These are phyloP conservation scores for Royoungia palumana DNA, from an alignment of 768 basidiomycete genomes.

Conservation along the genomic window DNA sequence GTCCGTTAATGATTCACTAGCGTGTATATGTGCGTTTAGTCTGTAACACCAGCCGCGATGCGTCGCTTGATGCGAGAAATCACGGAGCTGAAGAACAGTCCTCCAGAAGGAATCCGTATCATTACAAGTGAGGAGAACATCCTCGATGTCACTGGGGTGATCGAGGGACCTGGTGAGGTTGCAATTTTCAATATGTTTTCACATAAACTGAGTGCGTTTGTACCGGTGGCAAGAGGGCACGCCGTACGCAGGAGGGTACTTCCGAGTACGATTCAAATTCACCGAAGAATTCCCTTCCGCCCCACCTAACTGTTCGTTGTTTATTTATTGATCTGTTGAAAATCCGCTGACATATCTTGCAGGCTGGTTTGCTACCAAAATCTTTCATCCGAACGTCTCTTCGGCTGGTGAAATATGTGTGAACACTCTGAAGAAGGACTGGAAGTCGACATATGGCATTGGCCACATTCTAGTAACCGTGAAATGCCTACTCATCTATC, in stretches of 20 bases:
- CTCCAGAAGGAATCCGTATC: slow-evolving; percentile 91
- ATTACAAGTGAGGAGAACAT: slow-evolving; percentile 85
- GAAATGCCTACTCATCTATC: slow-evolving; percentile 94
- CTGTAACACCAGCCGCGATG: slow-evolving; percentile 54
- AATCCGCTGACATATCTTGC: slow-evolving; percentile 6
- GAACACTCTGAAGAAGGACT: slow-evolving; percentile 96
- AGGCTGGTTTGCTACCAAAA: slow-evolving; percentile 93
- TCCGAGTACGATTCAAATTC: slow-evolving; percentile 78
- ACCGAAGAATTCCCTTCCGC: slow-evolving; percentile 91
- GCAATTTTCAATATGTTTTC: not conserved
- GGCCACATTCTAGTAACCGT: slow-evolving; percentile 88
- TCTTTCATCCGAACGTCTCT: slow-evolving; percentile 97
- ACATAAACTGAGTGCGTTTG: slow-evolving; percentile 7
- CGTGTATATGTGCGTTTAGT: slow-evolving; percentile 23
- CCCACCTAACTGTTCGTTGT: slow-evolving; percentile 82
- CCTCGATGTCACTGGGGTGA: slow-evolving; percentile 81
- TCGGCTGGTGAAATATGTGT: slow-evolving; percentile 90
- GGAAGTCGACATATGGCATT: slow-evolving; percentile 90
- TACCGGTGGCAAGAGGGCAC: slow-evolving; percentile 47
- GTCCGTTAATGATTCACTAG: not conserved
- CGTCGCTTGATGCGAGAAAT: slow-evolving; percentile 89
- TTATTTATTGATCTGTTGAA: not conserved
- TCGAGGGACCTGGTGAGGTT: slow-evolving; percentile 82
- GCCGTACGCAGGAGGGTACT: slow-evolving; percentile 72
- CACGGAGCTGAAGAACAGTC: slow-evolving; percentile 71